Base-by-base conservation (phyloP, 768 basidiomycete species). In the Auriscalpium orientale region DNA sequence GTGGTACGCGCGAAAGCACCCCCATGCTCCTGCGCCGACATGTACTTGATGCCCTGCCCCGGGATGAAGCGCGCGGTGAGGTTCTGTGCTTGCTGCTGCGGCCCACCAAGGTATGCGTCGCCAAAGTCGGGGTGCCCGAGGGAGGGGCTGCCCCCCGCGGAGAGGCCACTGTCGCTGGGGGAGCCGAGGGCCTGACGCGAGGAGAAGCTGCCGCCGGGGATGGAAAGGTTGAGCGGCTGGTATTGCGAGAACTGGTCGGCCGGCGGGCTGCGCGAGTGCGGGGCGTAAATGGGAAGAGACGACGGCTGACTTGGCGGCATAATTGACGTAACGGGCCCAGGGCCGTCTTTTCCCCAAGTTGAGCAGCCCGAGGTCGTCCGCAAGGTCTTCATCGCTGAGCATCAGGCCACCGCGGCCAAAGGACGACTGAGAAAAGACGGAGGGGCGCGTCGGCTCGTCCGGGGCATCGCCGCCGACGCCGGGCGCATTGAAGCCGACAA, bases 311-410 rank as follows among this genome's bases (percentile, higher is more conserved):
- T 84, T 1, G 82, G 77, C 13, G 82, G 80, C 46, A 74, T 66
- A 1, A 73, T 71, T n/a, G 80, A 75, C 18, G 76, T 74, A 4
- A 62, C 64, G 22, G 76, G 67, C 0, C 70, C 66, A 6, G 73
- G 70, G 6, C 67, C 65, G 21, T 79, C 74, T 46, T 71, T 71
- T 75, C 57, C 76, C 76, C n/a, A 90, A 62, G 62, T 73, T 85
- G 59, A 91, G 74, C 55, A 81, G 64, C 21, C 79, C 81, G 36
- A 91, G 76, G 63, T 87, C 87, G 20, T 77, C 79, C 0, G 87
- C 87, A 12, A 93, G 79, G 58, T 93, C 90, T 51, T 92, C 91
- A 58, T 93, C 91, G 0, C 82, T 82, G 20, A 92, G 70, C 69
- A 87, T 72, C 33, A 89, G 71, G 2, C 86, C 83, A 1, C 85